These are phyloP conservation scores for Trichoderma gracile DNA, from an alignment of 2,329 filamentous ascomycete species.

Conservation along the genomic window DNA sequence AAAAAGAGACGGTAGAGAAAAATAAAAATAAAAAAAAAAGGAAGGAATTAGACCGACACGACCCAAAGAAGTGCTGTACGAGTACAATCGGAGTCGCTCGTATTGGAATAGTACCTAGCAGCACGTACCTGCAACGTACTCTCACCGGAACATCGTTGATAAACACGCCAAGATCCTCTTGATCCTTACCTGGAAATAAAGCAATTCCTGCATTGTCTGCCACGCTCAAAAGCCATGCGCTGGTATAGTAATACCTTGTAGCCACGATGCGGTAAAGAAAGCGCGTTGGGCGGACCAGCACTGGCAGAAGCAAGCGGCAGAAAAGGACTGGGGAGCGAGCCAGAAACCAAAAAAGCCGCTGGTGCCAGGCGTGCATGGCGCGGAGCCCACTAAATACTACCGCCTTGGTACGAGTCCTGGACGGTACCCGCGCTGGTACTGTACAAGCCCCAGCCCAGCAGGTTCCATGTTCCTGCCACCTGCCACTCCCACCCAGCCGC, in stretches of 20 bases:
- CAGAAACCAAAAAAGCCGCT: conserved; percentile 17
- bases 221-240: neutral
- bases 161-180: too few species aligned
- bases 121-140: neutral
- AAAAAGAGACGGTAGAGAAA: neutral
- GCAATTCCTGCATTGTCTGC: neutral
- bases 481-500: neutral
- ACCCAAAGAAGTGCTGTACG: too few species aligned
- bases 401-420: neutral
- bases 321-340: conserved; percentile 15
- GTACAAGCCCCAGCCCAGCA: too few species aligned
- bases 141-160: neutral
- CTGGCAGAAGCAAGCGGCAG: conserved; percentile 16
- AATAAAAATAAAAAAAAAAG: conserved; percentile 12
- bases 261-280: conserved; percentile 19
- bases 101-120: too few species aligned
- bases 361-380: conserved; percentile 25
- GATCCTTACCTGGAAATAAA: neutral
- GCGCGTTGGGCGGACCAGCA: conserved; percentile 15
- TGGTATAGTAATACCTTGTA: neutral
- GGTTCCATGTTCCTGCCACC: too few species aligned
- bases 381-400: neutral
- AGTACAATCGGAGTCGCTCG: neutral
- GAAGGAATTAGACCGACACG: too few species aligned
- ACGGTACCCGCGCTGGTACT: neutral